A percentile compares a stretch with the other conserved stretches of the same genome.
Conservation (phyloP, 345 rosid species). For the Eutrema yunnanense region DNA sequence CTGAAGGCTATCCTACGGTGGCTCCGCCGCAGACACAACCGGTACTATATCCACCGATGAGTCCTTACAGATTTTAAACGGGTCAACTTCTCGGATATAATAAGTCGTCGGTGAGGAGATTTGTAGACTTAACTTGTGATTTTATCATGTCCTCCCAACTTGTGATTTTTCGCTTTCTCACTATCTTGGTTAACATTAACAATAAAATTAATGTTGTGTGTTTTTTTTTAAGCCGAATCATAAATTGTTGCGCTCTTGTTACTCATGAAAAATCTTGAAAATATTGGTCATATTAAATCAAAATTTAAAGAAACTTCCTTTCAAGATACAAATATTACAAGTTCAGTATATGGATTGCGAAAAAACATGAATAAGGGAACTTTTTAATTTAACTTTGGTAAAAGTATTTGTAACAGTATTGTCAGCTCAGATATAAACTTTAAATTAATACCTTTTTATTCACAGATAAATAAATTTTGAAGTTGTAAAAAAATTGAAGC, state of each 20-base stretch:
- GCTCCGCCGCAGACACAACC: conserved; percentile 12
- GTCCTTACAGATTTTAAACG: conserved; percentile 10
- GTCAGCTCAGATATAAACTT: no score
- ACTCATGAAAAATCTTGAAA: not conserved
- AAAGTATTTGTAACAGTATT: no score
- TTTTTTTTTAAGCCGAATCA: not conserved
- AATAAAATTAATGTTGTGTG: not conserved
- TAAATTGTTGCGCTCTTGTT: not conserved
- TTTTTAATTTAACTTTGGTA: no score
- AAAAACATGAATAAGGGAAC: no score
- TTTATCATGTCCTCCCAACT: no score
- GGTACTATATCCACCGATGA: conserved; percentile 23
- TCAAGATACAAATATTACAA: not conserved
- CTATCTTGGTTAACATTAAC: no score
- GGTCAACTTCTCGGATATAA: conserved; percentile 1
- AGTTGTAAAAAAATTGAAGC: not conserved
- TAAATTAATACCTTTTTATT: no score
- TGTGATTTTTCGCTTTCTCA: no score
- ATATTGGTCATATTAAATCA: not conserved
- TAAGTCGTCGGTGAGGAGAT: not conserved
- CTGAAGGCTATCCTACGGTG: conserved; percentile 22
- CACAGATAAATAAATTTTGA: not conserved
- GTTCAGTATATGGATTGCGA: not conserved
- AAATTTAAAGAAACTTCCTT: not conserved
- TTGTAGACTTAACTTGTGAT: not conserved